Base-by-base conservation (phyloP, 805 yeast genomes). In the Helenozyma baotianmanensis region DNA sequence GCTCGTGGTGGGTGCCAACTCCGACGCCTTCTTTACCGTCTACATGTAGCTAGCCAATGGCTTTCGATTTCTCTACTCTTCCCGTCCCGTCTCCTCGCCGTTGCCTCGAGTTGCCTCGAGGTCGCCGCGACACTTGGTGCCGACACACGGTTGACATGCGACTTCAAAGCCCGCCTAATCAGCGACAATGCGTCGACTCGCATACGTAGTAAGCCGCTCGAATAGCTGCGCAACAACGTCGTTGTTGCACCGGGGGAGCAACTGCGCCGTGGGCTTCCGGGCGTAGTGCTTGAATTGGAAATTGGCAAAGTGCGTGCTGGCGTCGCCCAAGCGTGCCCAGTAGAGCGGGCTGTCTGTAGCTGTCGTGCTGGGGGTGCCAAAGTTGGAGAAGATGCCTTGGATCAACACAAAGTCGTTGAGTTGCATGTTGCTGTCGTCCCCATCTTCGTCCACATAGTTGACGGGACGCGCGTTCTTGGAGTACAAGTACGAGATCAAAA, bases 361-460 rank as follows among this genome's bases (percentile, higher is more conserved):
- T 15, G 36, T 27, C 3, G 40, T 23, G n/a, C 60, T 53, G 0
- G 89, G 88, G 0, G 85, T 74, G 1, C 94, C 95, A 48, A 84
- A 75, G 2, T 56, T 58, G 11, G 58, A 51, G 42, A 82, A 72
- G 1, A 81, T 72, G 13, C 71, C 60, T 7, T 72, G 60, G n/a
- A 80, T 60, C 12, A 85, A 60, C 3, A 70, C 64, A 28, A 85
- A 60, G 45, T 85, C 94, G 39, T 76, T 73, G 14, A 58, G 51
- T 21, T 40, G 45, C 4, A 45, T 43, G 3, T 14, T 13, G n/a
- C 19, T 10, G 14, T 39, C 46, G 1, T 70, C 67, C 21, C 68
- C 59, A 0, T 69, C 38, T 4, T 21, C 60, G 14, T 53, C 39
- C 12, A 67, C 57, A 11, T 39, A 42, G 19, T 76, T 58, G n/a